Base-by-base conservation (phyloP, 2,329 filamentous ascomycete species). In the Colletotrichum sp. region DNA sequence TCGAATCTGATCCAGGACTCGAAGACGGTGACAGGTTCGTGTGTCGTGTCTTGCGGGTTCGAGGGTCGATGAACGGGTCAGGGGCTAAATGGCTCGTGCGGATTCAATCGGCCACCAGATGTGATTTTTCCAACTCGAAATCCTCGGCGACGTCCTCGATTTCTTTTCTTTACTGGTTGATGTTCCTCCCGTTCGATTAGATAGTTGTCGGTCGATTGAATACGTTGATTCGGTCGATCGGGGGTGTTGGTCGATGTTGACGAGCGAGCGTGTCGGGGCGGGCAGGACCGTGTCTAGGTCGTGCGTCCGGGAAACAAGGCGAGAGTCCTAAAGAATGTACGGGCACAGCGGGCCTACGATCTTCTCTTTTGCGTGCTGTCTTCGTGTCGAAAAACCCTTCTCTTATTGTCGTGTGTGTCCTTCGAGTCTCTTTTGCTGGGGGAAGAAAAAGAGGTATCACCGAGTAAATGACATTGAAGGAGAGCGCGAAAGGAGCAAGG, bases 371-470 rank as follows among this genome's bases (percentile, higher is more conserved):
- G 9, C 32, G 30, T 62, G 28, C 32, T 18, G 34, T 24, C 30
- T 32, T 30, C 28, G 59, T 32, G 30, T 62, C 24, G 9, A 10
- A 24, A 24, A 21, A 4, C 28, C 59, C 59, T 62, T 32, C 32
- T 62, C 18, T 24, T 66, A 15, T 55, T 32, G 24, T 32, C n/a
- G 55, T 49, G 30, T 36, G 13, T 62, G 18, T 44, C 63, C 49
- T 52, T 49, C 44, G 16, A 24, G 10, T 55, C 65, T 75, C 66
- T 65, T 44, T 71, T 71, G 16, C 69, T 71, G n/a, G 12, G 44
- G 44, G n/a, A 21, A 36, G 28, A 52, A 76, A 70, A 75, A 71
- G 71, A 76, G 71, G 55, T 76, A 75, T 76, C 73, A 69, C 76
- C 36, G 69, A 55, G 62, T 65, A 70, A 73, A 69, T 62, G 74